These are phyloP conservation scores for Phytomonas sp. DNA, from an alignment of 208 protist genomes.

Conservation along the genomic window DNA sequence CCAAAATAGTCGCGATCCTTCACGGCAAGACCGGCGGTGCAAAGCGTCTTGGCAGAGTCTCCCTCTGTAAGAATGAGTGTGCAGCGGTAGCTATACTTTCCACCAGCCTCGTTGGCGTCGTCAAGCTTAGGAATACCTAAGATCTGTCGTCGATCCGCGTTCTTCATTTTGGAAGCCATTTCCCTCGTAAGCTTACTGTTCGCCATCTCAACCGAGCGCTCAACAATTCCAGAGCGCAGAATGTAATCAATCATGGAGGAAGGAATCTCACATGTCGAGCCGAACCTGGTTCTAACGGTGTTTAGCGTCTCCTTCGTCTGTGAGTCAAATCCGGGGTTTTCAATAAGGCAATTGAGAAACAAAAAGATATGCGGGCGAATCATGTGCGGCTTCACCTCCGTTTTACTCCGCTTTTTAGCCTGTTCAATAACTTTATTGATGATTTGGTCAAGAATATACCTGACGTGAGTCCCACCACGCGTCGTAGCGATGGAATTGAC, in stretches of 20 bases:
- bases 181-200: conserved; percentile 93
- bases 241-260: conserved; percentile 94
- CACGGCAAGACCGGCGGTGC: conserved; percentile 96
- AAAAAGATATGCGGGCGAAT: conserved; percentile 98
- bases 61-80: conserved; percentile 99
- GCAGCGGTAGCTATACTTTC: conserved; percentile 92
- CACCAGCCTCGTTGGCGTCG: conserved; percentile 99
- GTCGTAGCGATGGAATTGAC: conserved; percentile 99
- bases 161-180: conserved; percentile 76
- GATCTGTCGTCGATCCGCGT: conserved; percentile 74
- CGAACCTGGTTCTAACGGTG: conserved; percentile 93
- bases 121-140: conserved; percentile 99
- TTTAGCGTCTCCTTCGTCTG: conserved; percentile 99
- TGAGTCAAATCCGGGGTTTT: conserved; percentile 99
- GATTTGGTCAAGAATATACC: conserved; percentile 96
- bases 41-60: conserved; percentile 98
- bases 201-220: conserved; percentile 92
- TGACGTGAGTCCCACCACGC: conserved; percentile 99
- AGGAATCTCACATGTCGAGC: conserved; percentile 93
- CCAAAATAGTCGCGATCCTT: conserved; percentile 99
- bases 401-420: conserved; percentile 96
- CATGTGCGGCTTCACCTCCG: conserved; percentile 94
- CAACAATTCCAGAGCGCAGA: conserved; percentile 92
- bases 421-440: conserved; percentile 82
- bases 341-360: conserved; percentile 99